Evolutionary conservation across 495 filamentous ascomycete species (phyloP), one percentile per base, ranked within the genome.

Genomic region (Lophiotrema nucula): DNA sequence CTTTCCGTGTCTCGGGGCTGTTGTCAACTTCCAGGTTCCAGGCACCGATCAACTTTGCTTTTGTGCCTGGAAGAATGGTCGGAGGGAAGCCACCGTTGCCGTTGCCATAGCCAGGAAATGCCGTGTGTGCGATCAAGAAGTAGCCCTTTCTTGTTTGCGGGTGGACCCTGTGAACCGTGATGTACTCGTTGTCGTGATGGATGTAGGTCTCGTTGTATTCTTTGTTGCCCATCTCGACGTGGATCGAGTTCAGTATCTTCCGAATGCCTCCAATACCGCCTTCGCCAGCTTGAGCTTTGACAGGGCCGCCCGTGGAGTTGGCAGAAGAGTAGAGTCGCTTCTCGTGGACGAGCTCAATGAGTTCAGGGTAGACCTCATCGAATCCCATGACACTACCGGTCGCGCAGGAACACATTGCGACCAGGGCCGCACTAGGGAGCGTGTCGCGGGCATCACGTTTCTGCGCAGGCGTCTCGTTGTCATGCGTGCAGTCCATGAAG

Each of bases 401-500:
- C 0, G 91, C 89, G 60, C 88, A 95, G 22, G 90, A 84, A 71
- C 95, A 99, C 90, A 99, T 96, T 49, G 83, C 84, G 19, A 97
- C 92, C 11, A 99, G 78, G 16, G 95, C 95, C 35, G 92, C 90
- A 66, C 93, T 97, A n/a, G 95, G 89, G 15, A 99, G 77, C 0
- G 95, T 97, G 68, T 99, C 95, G 48, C 89, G 81, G 21, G 89
- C 92, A 69, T 96, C 92, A 21, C 95, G 83, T 73, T 97, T 97
- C 72, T 99, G 93, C 0, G 92, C 88, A 5, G 95, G 95, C 6
- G 89, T 83, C 72, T 97, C 93, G 67, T 99, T 99, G 73, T 99
- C 95, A 70, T 99, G 95, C 1, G 95, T 99, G 70, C 95, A 99
- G 67, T 99, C 95, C 90, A 96, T 96, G 72, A 99, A 97, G 1